A percentile compares a stretch with the other conserved stretches of the same genome.
These are phyloP conservation scores for Diaporthe vaccinii DNA, from an alignment of 2,329 filamentous ascomycete species.

Conservation along the genomic window DNA sequence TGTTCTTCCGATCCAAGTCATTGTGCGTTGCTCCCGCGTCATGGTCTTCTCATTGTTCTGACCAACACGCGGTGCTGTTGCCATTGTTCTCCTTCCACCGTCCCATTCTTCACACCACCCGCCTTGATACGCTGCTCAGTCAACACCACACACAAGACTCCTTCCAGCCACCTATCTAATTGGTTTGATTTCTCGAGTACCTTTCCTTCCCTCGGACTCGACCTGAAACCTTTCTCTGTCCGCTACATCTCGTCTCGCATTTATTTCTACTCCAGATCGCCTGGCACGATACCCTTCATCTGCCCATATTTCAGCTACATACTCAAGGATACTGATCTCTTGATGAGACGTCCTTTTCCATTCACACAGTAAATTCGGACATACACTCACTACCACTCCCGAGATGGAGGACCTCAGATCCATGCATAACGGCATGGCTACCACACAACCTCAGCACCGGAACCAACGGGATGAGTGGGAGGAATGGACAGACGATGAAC, in stretches of 20 bases:
- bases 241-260: background rate
- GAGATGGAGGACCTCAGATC: slow-evolving; percentile 47
- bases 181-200: slow-evolving; percentile 7
- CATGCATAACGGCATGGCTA: slow-evolving; percentile 42
- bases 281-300: background rate
- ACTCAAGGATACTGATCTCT: slow-evolving; percentile 12
- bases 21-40: slow-evolving; percentile 19
- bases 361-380: background rate
- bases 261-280: background rate
- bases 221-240: slow-evolving; percentile 15
- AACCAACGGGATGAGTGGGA: slow-evolving; percentile 62
- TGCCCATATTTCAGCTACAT: background rate
- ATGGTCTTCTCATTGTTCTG: slow-evolving; percentile 37
- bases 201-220: background rate
- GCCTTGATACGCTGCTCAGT: background rate
- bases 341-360: slow-evolving; percentile 4
- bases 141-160: background rate
- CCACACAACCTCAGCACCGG: slow-evolving; percentile 41
- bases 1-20: slow-evolving; percentile 4
- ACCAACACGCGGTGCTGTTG: slow-evolving; percentile 23
- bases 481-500: slow-evolving; percentile 66
- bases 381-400: background rate
- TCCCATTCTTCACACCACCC: slow-evolving; percentile 21
- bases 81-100: slow-evolving; percentile 26
- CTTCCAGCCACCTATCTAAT: slow-evolving; percentile 7